These are phyloP conservation scores for Lipomyces orientalis DNA, from an alignment of 805 yeast species.

Conservation along the genomic window DNA sequence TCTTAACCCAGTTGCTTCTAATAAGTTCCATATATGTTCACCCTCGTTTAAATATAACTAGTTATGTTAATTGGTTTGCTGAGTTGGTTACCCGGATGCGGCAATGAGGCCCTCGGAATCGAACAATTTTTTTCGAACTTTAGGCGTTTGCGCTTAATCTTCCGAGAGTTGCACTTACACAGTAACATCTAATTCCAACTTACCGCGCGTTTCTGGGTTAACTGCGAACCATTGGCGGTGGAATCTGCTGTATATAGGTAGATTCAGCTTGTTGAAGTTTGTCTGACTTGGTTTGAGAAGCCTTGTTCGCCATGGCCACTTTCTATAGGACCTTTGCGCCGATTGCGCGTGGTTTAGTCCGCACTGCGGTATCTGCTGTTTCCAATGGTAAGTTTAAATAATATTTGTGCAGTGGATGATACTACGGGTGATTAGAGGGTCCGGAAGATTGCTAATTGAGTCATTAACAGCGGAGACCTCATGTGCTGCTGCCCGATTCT, in stretches of 20 bases:
- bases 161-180: neutral
- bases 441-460: conserved; percentile 9
- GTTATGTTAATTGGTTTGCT: too few relatives aligned
- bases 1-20: neutral
- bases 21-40: neutral
- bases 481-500: conserved; percentile 17
- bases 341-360: conserved; percentile 28
- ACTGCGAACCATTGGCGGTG: neutral
- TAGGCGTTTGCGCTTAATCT: neutral
- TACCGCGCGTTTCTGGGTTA: neutral
- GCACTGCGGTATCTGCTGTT: conserved; percentile 27
- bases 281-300: neutral
- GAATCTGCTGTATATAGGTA: neutral
- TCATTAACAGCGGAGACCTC: conserved; percentile 19
- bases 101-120: neutral
- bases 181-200: neutral
- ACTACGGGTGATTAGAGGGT: neutral
- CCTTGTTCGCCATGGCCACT: conserved; percentile 20
- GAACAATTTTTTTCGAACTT: neutral
- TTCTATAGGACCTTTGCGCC: conserved; percentile 28
- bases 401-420: neutral
- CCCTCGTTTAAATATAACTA: too few relatives aligned
- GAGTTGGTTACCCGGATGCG: too few relatives aligned
- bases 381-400: conserved; percentile 15
- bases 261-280: neutral